phyloP scores from a whole-genome alignment of 345 rosid genomes.

The Syzygium jambos region DNA sequence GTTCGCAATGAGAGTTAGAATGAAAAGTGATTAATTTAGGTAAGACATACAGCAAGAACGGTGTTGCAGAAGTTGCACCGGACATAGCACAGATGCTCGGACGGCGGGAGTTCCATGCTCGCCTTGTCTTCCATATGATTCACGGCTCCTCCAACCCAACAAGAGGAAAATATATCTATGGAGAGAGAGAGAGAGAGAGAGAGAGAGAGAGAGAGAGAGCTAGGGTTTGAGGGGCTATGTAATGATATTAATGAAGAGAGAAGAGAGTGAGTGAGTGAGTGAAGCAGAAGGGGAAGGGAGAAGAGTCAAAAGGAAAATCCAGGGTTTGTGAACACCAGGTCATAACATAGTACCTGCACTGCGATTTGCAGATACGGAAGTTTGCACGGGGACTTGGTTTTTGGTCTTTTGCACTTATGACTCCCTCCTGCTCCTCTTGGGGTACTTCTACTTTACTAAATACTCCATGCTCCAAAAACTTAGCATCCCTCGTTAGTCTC shows the following conservation, averaged over 20 bases:
- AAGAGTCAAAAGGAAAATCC: constrained; percentile 16
- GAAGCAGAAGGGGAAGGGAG: background rate
- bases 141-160: constrained; percentile 31
- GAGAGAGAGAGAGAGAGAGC: background rate
- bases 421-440: background rate
- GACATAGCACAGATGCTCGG: constrained; percentile 91
- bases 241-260: background rate
- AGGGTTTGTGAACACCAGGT: constrained; percentile 10
- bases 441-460: background rate
- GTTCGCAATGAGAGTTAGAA: background rate
- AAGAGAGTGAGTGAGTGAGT: background rate
- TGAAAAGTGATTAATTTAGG: background rate
- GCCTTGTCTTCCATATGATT: constrained; percentile 44
- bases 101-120: constrained; percentile 48
- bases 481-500: background rate
- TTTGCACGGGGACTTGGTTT: constrained; percentile 19
- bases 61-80: constrained; percentile 99
- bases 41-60: constrained; percentile 77
- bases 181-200: background rate
- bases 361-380: constrained; percentile 1
- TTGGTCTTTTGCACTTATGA: background rate
- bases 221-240: background rate
- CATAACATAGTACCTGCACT: constrained; percentile 6
- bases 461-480: background rate
- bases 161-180: background rate